phyloP scores from a whole-genome alignment of 371 early-diverging fungal species.

The Lichtheimia ornata region DNA sequence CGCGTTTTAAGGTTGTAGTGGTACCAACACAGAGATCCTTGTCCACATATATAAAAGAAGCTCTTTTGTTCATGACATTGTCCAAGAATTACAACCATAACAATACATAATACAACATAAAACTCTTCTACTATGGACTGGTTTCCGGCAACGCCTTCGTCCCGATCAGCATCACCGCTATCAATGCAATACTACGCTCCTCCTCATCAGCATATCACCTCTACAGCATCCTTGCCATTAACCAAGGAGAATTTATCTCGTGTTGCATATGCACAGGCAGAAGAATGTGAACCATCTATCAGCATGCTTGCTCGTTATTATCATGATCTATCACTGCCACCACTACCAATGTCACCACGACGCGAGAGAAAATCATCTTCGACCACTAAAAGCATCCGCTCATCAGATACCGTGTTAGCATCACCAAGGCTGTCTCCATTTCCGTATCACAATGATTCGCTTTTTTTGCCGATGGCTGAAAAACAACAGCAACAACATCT shows the following conservation, averaged over 20 bases:
- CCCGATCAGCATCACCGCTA: too few species aligned
- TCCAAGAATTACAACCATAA: too few species aligned
- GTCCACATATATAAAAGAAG: too few species aligned
- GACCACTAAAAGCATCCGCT: conserved; percentile 5
- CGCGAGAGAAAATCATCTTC: conserved; percentile 15
- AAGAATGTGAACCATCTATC: conserved; percentile 10
- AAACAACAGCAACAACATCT: neutral
- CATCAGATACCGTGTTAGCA: conserved; percentile 22
- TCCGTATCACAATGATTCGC: conserved; percentile 32
- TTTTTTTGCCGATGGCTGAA: conserved; percentile 28
- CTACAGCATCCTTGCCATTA: conserved; percentile 10
- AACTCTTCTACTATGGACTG: too few species aligned
- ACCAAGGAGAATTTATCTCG: conserved; percentile 23
- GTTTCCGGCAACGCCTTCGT: too few species aligned
- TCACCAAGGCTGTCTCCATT: conserved; percentile 24
- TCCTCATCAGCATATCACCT: neutral
- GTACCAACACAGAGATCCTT: too few species aligned
- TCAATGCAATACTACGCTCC: too few species aligned
- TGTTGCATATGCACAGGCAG: neutral
- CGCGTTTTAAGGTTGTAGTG: neutral
- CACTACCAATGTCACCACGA: conserved; percentile 8
- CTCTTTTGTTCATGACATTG: too few species aligned
- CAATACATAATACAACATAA: too few species aligned
- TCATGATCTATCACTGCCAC: conserved; percentile 16
- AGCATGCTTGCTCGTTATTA: conserved; percentile 17